Conservation (phyloP, 106 monocot species). For the Dendrobium nobile region DNA sequence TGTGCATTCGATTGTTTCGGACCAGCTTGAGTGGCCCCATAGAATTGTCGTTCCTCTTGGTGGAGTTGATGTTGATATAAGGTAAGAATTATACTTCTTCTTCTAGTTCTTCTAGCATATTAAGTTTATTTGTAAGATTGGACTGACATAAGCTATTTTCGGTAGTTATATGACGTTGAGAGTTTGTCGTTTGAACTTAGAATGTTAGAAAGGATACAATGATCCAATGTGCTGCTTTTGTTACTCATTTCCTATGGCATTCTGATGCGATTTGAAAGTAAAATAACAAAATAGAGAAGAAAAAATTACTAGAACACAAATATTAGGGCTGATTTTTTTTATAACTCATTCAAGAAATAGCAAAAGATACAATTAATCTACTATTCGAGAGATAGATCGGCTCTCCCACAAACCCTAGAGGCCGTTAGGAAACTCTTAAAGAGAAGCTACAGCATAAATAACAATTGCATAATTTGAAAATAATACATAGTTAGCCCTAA, state of each 20-base stretch:
- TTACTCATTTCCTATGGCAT: not conserved
- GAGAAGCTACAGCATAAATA: no score
- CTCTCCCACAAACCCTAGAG: no score
- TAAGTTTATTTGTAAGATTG: not conserved
- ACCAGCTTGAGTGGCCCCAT: conserved; percentile 96
- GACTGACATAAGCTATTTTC: not conserved
- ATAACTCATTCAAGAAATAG: no score
- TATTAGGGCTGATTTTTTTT: no score
- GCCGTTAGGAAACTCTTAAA: no score
- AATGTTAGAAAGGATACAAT: not conserved
- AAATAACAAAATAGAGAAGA: not conserved
- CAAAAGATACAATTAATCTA: no score
- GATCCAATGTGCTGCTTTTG: not conserved
- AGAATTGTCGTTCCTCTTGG: conserved; percentile 95
- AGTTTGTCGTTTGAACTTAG: not conserved
- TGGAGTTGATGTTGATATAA: conserved; percentile 75
- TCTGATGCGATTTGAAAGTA: not conserved
- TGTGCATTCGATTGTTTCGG: conserved; percentile 67
- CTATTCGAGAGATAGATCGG: no score
- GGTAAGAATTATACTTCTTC: conserved; percentile 25
- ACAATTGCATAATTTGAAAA: no score
- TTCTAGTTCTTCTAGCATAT: not conserved
- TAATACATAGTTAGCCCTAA: no score
- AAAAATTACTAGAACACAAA: no score
- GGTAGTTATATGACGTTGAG: not conserved